A percentile compares a stretch with the other conserved stretches of the same genome.
Conservation (phyloP, 1,139 yeast genomes). For the Kodamaea ohmeri region DNA sequence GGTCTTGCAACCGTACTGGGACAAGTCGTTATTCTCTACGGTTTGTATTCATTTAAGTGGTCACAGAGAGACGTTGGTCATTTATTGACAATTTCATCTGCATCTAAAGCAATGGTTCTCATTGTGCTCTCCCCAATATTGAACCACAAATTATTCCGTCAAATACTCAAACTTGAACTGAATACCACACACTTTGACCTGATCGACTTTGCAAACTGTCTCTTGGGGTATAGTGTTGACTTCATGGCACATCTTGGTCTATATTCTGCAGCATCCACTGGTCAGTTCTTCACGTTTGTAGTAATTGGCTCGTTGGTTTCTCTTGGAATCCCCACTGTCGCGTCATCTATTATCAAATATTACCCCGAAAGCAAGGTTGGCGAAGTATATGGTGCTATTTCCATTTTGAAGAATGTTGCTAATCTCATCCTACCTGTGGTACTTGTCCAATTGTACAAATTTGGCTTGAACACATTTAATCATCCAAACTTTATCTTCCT, state of each 20-base stretch:
- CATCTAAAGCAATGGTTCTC: slow-evolving; percentile 37
- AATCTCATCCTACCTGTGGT: slow-evolving; percentile 39
- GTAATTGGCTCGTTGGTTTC: slow-evolving; percentile 50
- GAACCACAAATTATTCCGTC: slow-evolving; percentile 28
- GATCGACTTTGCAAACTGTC: slow-evolving; percentile 46
- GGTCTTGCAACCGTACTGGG: slow-evolving; percentile 34
- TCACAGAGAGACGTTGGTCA: slow-evolving; percentile 56
- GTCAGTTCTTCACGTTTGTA: slow-evolving; percentile 10
- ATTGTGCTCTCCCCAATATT: slow-evolving; percentile 35
- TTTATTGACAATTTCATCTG: slow-evolving; percentile 53
- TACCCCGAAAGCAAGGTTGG: slow-evolving; percentile 47
- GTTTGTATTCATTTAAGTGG: slow-evolving; percentile 61
- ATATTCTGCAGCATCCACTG: slow-evolving; percentile 9
- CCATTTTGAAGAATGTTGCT: slow-evolving; percentile 41
- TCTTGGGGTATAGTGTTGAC: slow-evolving; percentile 35
- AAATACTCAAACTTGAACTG: slow-evolving; percentile 27
- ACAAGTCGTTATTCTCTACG: slow-evolving; percentile 53
- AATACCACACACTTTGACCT: slow-evolving; percentile 48
- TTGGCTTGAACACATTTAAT: slow-evolving; percentile 11
- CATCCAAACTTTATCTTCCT: slow-evolving; percentile 11
- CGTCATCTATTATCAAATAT: slow-evolving; percentile 51
- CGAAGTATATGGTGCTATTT: slow-evolving; percentile 53
- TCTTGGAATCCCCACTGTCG: slow-evolving; percentile 43
- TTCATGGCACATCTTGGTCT: slow-evolving; percentile 37
- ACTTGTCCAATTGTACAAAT: slow-evolving; percentile 38